Percentiles rank a stretch among this genome's conserved stretches.
Evolutionary conservation across 1,139 yeast genomes (phyloP).

Genomic region (Candida pseudoviswanathii): DNA sequence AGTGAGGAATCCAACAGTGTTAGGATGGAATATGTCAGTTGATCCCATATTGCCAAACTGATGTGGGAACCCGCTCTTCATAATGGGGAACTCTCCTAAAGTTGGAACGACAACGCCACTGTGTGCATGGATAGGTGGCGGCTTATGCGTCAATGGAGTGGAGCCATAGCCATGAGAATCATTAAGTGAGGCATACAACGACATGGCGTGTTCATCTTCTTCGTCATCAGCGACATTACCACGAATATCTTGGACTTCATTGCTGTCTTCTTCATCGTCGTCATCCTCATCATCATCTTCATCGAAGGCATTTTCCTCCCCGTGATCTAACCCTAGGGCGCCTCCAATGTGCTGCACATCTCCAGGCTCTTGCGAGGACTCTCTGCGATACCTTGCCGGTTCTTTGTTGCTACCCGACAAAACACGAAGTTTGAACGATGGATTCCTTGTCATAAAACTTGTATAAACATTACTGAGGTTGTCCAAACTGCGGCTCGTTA

Average conservation of each 20-base stretch:
- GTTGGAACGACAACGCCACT: constrained; percentile 41
- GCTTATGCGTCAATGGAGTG: constrained; percentile 14
- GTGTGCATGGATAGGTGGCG: constrained; percentile 27
- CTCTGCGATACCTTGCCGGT: constrained; percentile 8
- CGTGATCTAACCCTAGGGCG: neutral
- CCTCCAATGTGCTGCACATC: constrained; percentile 10
- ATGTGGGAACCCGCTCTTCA: constrained; percentile 19
- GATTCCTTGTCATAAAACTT: constrained; percentile 22
- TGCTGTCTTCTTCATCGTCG: constrained; percentile 21
- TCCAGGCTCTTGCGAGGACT: constrained; percentile 13
- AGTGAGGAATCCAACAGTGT: constrained; percentile 28
- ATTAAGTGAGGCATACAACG: constrained; percentile 46
- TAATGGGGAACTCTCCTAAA: constrained; percentile 47
- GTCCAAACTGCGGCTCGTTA: constrained; percentile 22
- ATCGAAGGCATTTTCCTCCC: constrained; percentile 9
- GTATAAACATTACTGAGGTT: constrained; percentile 23
- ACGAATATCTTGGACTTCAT: constrained; percentile 15
- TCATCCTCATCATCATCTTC: constrained; percentile 14
- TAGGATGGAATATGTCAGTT: constrained; percentile 7
- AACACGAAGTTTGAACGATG: constrained; percentile 20
- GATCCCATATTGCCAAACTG: constrained; percentile 6
- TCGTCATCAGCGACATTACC: constrained; percentile 30
- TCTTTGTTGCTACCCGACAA: constrained; percentile 21
- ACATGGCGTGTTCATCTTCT: constrained; percentile 58
- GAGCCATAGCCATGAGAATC: constrained; percentile 24